phyloP scores from a whole-genome alignment of 1,284 basidiomycete genomes.

The Ceratorhiza oryzae-sativae region DNA sequence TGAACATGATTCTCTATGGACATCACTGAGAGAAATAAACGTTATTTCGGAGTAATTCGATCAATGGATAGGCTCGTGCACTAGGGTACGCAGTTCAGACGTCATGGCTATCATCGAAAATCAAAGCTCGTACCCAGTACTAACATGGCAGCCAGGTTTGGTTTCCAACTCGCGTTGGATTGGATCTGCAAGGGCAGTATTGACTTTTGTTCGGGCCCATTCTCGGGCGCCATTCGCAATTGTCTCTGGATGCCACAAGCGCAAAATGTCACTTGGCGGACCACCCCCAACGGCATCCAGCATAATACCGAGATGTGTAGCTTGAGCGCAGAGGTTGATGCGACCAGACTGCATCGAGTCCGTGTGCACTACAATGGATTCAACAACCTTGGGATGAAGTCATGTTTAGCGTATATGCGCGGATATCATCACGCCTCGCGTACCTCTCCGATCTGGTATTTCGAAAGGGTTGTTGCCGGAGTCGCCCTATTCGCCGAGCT shows the following conservation, averaged over 20 bases:
- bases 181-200: not conserved
- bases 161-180: slow-evolving; percentile 13
- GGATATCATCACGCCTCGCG: not conserved
- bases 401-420: not conserved
- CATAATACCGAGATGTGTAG: slow-evolving; percentile 18
- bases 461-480: slow-evolving; percentile 5
- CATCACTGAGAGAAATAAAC: slow-evolving; percentile 12
- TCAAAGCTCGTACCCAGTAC: not conserved
- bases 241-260: slow-evolving; percentile 33
- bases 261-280: slow-evolving; percentile 22
- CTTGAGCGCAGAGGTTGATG: slow-evolving; percentile 26
- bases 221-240: slow-evolving; percentile 26
- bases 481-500: slow-evolving; percentile 4
- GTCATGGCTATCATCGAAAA: not conserved
- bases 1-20: not conserved
- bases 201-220: slow-evolving; percentile 6
- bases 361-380: slow-evolving; percentile 29
- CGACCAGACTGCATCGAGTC: slow-evolving; percentile 16
- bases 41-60: slow-evolving; percentile 6
- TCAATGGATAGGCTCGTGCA: slow-evolving; percentile 12
- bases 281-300: slow-evolving; percentile 30
- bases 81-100: not conserved
- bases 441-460: slow-evolving; percentile 33
- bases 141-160: slow-evolving; percentile 24
- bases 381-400: slow-evolving; percentile 2